Base-by-base conservation (phyloP, 257 asterid genomes). In the Solanum dulcamara region DNA sequence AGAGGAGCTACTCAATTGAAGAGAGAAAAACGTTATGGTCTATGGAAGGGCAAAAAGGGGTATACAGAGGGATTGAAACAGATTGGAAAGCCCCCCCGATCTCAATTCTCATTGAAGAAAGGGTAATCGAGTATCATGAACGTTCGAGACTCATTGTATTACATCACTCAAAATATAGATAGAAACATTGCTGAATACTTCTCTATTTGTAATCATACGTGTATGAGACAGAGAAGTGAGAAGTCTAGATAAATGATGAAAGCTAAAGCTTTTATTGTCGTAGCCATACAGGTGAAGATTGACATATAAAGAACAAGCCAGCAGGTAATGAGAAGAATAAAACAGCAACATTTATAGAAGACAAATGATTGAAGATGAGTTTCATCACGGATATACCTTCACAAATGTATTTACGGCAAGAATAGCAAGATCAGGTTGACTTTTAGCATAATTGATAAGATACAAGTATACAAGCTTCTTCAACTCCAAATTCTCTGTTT, bases 361-460 rank as follows among this genome's bases (percentile, higher is more conserved):
- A 71, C 22, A 81, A 64, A 59, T 57, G 81, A 83, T 74, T 22
- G 30, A 33, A 18, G 30, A 64, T 20, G 80, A 91, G 79, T 82
- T 66, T 71, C 14, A 30, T 64, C 48, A 24, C 38, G 44, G 83
- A 67, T 67, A 83, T 88, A 96, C 98, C 99, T 97, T 97, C 74
- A 97, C 99, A 84, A 97, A 97, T 67, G 99, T 97, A 90, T 97
- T 97, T 80, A 95, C 99, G 30, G 99, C 99, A 30, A 97, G 97
- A 81, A 97, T 97, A 50, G 99, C 98, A 74, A 97, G 99, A 91
- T 97, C 99, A 51, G 99, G 99, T 89, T 97, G 99, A 89, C 99
- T 97, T 89, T 97, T 97, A 35, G 99, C 99, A 80, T 97, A 97
- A 89, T 97, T 97, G 89, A 97, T 97, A 86, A 97, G 98, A 91